Percentiles rank a stretch among this genome's conserved stretches.
phyloP scores from a whole-genome alignment of 2,329 filamentous ascomycete genomes.

The Paracamarosporium sp. region DNA sequence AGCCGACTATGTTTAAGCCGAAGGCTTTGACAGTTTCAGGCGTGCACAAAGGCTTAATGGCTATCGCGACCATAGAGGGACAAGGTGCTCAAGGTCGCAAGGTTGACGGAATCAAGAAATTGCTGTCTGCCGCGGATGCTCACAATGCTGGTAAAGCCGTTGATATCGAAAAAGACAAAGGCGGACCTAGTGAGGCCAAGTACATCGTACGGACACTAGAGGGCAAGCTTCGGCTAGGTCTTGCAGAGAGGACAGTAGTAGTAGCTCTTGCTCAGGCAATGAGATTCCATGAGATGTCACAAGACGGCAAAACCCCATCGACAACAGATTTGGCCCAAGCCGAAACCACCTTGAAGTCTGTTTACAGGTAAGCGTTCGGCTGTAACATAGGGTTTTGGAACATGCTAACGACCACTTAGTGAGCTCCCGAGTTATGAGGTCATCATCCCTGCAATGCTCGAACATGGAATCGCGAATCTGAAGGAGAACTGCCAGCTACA shows the following conservation, averaged over 20 bases:
- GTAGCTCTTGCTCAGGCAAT: constrained; percentile 89
- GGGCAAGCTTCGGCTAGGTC: constrained; percentile 87
- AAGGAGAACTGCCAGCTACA: constrained; percentile 87
- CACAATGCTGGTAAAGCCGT: constrained; percentile 68
- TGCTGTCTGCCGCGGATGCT: constrained; percentile 88
- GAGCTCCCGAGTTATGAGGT: constrained; percentile 95
- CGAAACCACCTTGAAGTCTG: constrained; percentile 84
- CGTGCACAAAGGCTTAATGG: constrained; percentile 87
- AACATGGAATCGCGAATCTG: constrained; percentile 84
- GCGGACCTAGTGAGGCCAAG: constrained; percentile 92
- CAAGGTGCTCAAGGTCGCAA: constrained; percentile 90
- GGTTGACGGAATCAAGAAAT: constrained; percentile 93
- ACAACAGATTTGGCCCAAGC: constrained; percentile 81
- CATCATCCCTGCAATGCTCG: constrained; percentile 87
- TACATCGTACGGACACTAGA: constrained; percentile 92
- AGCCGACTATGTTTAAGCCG: constrained; percentile 98
- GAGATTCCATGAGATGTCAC: constrained; percentile 79
- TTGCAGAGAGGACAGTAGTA: constrained; percentile 91
- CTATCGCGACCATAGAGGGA: constrained; percentile 84
- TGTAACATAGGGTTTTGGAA: not conserved
- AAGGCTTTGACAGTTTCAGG: constrained; percentile 86
- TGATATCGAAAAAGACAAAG: constrained; percentile 91
- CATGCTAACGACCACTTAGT: constrained; percentile 59
- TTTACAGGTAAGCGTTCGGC: constrained; percentile 72
- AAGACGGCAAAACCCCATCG: constrained; percentile 72